Evolutionary conservation across 371 early-diverging fungal species (phyloP).

Genomic region (Mycotypha africana): DNA sequence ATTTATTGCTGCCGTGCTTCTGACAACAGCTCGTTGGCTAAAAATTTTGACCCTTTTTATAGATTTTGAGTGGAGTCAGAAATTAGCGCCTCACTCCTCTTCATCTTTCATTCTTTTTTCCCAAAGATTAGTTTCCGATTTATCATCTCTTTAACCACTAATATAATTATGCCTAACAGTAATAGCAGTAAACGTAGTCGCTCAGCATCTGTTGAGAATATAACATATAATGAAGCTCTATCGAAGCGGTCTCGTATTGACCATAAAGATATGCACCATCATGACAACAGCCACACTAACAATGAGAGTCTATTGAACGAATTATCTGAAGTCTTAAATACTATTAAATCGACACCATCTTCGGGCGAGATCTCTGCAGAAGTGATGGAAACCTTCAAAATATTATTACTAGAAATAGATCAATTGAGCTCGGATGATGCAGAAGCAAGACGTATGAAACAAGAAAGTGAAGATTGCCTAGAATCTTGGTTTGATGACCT

Average conservation of each 20-base stretch:
- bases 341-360: constrained; percentile 37
- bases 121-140: too few relatives aligned
- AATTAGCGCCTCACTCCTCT: too few relatives aligned
- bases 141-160: too few relatives aligned
- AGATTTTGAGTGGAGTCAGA: too few relatives aligned
- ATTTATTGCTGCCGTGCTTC: too few relatives aligned
- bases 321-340: constrained; percentile 29
- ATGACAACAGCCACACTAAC: too few relatives aligned
- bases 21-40: too few relatives aligned
- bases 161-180: too few relatives aligned
- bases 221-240: background rate
- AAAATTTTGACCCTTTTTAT: too few relatives aligned
- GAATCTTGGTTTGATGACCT: constrained; percentile 45
- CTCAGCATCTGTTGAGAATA: constrained; percentile 1
- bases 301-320: constrained; percentile 16
- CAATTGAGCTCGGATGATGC: constrained; percentile 12
- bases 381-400: constrained; percentile 34
- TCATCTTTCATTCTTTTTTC: too few relatives aligned
- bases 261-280: too few relatives aligned
- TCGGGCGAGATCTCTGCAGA: constrained; percentile 42
- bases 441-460: constrained; percentile 28
- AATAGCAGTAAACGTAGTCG: constrained; percentile 17
- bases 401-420: constrained; percentile 32
- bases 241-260: constrained; percentile 7
- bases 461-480: constrained; percentile 35